Evolutionary conservation across 1,284 basidiomycete genomes (phyloP).

Genomic region (Ganoderma meredithae): DNA sequence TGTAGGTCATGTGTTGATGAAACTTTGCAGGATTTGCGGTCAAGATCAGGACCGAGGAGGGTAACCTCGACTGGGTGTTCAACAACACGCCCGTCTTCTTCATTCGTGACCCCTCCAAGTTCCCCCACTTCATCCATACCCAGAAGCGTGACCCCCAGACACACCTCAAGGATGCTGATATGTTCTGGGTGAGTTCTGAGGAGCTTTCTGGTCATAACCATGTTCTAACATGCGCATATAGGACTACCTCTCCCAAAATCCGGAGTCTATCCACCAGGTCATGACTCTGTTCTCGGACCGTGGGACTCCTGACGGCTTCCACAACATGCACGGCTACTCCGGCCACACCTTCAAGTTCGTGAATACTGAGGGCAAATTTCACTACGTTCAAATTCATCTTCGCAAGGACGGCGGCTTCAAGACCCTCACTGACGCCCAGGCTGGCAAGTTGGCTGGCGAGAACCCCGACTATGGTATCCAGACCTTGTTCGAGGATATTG

Average conservation of each 20-base stretch:
- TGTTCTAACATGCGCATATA: conserved; percentile 38
- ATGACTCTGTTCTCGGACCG: conserved; percentile 92
- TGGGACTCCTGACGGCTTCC: conserved; percentile 88
- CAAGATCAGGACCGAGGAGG: conserved; percentile 90
- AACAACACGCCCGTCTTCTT: conserved; percentile 95
- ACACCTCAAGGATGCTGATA: conserved; percentile 83
- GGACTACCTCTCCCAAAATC: conserved; percentile 94
- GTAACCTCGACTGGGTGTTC: conserved; percentile 91
- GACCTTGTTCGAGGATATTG: conserved; percentile 82
- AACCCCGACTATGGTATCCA: conserved; percentile 87
- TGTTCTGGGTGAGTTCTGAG: conserved; percentile 70
- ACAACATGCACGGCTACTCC: conserved; percentile 89
- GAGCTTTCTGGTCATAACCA: no score
- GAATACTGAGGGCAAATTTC: conserved; percentile 83
- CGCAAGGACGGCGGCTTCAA: conserved; percentile 82
- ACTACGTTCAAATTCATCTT: conserved; percentile 86
- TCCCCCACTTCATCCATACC: conserved; percentile 95
- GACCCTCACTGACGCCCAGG: conserved; percentile 70
- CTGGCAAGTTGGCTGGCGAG: conserved; percentile 65
- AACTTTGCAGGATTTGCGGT: conserved; percentile 70
- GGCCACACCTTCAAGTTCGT: conserved; percentile 94
- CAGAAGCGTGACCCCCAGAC: conserved; percentile 94
- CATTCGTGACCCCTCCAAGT: conserved; percentile 84
- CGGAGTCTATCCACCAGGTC: conserved; percentile 91
- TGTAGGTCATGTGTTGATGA: background rate